These are phyloP conservation scores for Datisca glomerata DNA, from an alignment of 306 rosid species.

Conservation along the genomic window DNA sequence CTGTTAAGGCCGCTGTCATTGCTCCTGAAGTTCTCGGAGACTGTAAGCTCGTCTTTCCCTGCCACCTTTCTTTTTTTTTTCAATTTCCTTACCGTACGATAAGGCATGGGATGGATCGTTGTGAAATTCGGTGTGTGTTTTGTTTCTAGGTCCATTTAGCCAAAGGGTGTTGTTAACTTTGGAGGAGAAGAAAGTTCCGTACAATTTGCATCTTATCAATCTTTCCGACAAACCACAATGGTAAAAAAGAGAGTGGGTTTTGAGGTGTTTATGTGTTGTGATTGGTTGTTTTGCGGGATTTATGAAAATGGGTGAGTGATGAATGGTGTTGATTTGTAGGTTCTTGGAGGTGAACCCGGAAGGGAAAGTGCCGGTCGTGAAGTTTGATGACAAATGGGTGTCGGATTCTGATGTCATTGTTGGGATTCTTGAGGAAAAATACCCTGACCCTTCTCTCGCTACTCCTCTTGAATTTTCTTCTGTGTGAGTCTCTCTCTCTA, in stretches of 20 bases:
- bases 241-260: constrained; percentile 17
- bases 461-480: constrained; percentile 58
- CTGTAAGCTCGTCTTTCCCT: constrained; percentile 26
- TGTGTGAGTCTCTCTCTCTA: constrained; percentile 35
- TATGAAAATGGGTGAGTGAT: constrained; percentile 6
- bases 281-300: not conserved
- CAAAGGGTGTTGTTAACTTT: constrained; percentile 73
- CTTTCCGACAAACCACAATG: constrained; percentile 59
- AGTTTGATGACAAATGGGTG: constrained; percentile 73
- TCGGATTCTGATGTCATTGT: constrained; percentile 86
- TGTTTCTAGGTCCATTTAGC: constrained; percentile 56
- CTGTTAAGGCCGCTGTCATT: constrained; percentile 58
- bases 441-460: constrained; percentile 50
- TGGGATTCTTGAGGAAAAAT: constrained; percentile 51
- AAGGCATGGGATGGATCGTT: not conserved
- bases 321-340: constrained; percentile 30
- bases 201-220: constrained; percentile 40
- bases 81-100: constrained; percentile 4
- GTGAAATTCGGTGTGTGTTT: not conserved
- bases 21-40: constrained; percentile 61
- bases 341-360: constrained; percentile 61
- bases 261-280: not conserved
- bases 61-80: not conserved
- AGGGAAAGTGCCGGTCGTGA: constrained; percentile 78
- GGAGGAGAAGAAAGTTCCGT: constrained; percentile 72